phyloP scores from a whole-genome alignment of 225 moss, liverwort and hornwort genomes.

The Ulota crispa region DNA sequence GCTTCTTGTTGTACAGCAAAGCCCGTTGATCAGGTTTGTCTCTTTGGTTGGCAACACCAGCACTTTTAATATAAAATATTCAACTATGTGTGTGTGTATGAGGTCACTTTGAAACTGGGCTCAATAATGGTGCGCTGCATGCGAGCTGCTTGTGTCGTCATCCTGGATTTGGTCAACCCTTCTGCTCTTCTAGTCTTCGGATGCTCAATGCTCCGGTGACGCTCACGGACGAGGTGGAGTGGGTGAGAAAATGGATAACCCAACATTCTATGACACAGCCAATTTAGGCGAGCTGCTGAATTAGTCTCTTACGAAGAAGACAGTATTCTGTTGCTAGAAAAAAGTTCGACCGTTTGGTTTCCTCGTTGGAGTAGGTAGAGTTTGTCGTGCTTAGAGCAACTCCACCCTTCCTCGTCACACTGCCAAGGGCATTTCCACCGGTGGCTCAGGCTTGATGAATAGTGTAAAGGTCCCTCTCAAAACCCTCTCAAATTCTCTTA shows the following conservation, averaged over 20 bases:
- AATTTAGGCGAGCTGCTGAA: background rate
- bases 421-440: too few species aligned
- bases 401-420: too few species aligned
- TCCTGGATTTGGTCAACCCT: conserved; percentile 4
- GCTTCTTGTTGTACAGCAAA: background rate
- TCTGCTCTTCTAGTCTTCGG: too few species aligned
- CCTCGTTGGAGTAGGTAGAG: background rate
- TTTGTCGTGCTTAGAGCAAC: background rate
- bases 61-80: too few species aligned
- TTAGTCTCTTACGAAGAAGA: background rate
- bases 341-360: background rate
- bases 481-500: too few species aligned
- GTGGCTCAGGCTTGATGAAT: too few species aligned
- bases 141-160: background rate
- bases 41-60: background rate
- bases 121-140: conserved; percentile 31
- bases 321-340: background rate
- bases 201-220: background rate
- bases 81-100: background rate
- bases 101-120: background rate
- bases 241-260: background rate
- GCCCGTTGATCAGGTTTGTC: background rate
- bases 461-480: too few species aligned
- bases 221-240: background rate
- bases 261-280: background rate